Evolutionary conservation across 2,329 filamentous ascomycete genomes (phyloP), one percentile per base, ranked within the genome.

Genomic region (Colletotrichum musicola): DNA sequence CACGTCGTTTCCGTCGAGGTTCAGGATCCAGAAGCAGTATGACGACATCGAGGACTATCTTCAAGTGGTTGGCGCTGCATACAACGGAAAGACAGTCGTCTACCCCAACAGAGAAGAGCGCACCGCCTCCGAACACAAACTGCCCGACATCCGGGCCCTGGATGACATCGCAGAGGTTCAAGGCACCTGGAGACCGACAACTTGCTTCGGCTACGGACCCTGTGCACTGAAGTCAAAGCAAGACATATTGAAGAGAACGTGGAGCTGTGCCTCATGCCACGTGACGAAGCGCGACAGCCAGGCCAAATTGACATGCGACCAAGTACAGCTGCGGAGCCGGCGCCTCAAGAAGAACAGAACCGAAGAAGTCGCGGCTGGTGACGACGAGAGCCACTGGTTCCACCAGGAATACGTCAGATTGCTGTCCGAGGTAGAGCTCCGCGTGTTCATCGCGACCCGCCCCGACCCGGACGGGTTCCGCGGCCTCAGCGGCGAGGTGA

Each of bases 11-110:
- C 56, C 56, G 7, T 20, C 14, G 10, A 50, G 44, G 12, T 38
- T 16, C 20, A 9, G n/a, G 1, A 59, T 59, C 3, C 16, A 38
- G 18, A n/a, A 14, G 9, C 56, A 59, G 18, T 59, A 59, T 3
- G 56, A 25, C 30, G n/a, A 35, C 22, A 59, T 59, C 14, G 56
- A 59, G 13, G 56, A 49, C 10, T 59, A 59, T 59, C 20, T 59
- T 2, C 56, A 50, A n/a, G 56, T 50, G 9, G 14, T 35, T 18
- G 44, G 44, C 27, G 16, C 56, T 16, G 44, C 20, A 10, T 47
- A 30, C 55, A 47, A 47, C 55, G 25, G 16, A 12, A 27, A 16
- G 14, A 59, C 44, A 10, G 13, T 49, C 4, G 44, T 35, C 10
- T 50, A 50, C 38, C 56, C 56, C 6, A 50, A 27, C 13, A 38